Base-by-base conservation (phyloP, 1,284 basidiomycete genomes). In the Vanrija pseudolonga region DNA sequence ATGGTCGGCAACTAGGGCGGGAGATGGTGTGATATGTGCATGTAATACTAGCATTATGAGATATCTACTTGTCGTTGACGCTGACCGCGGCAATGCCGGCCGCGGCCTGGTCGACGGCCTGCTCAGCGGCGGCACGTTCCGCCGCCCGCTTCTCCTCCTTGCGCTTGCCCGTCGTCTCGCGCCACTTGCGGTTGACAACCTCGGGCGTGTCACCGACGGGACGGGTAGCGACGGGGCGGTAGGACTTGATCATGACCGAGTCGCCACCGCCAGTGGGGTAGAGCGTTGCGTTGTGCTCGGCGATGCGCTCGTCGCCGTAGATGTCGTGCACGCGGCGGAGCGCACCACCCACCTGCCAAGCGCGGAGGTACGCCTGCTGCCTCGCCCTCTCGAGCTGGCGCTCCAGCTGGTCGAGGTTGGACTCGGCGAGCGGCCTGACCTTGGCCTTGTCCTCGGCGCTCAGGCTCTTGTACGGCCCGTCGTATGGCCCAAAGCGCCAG, bases 241-340 rank as follows among this genome's bases (percentile, higher is more conserved):
- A 93, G 60, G 81, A 84, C 14, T 77, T 76, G 7, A 78, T 80
- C 20, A 84, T 80, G 57, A 82, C 81, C 51, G 81, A 81, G 45
- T 81, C 81, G 1, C 88, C 89, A 0, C 85, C 90, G 2, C 91
- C 92, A 1, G 89, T 66, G 0, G 88, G 88, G 14, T 88, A 80
- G 40, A 81, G 71, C 19, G 45, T 50, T n/a, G 32, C 36, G 18
- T 14, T 39, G 24, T 42, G 45, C 37, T 50, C 51, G 28, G n/a
- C 17, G 2, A 37, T 42, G 51, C 18, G 41, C n/a, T 32, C n/a
- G 12, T 18, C 15, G 20, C 47, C 37, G 8, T 46, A 56, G 40
- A 65, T 53, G 52, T 62, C 58, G 36, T 51, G 47, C 18, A 65
- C 28, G 38, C 51, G 63, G 9, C 60, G 57, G 26, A 69, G 57